Evolutionary conservation across 192 early-diverging fungal genomes (phyloP).

Genomic region (Piromyces sp.): DNA sequence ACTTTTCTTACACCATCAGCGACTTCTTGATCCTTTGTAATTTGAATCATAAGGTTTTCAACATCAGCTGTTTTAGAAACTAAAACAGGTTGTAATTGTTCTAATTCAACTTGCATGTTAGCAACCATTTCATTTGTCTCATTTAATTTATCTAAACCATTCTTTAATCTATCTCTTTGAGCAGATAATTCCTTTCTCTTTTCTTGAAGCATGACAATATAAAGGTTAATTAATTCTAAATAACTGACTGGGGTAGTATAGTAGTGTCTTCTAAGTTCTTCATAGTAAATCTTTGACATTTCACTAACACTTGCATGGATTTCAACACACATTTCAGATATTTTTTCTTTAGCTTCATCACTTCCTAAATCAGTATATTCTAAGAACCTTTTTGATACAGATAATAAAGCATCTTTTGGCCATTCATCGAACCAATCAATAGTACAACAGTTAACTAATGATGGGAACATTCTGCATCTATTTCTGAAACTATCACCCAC

Average conservation of each 20-base stretch:
- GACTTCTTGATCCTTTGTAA: conserved; percentile 41
- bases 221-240: conserved; percentile 38
- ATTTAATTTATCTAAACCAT: conserved; percentile 30
- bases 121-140: conserved; percentile 42
- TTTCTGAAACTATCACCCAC: conserved; percentile 38
- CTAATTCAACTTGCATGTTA: conserved; percentile 38
- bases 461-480: conserved; percentile 40
- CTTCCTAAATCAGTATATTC: conserved; percentile 40
- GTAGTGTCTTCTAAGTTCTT: conserved; percentile 26
- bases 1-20: conserved; percentile 41
- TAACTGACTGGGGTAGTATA: conserved; percentile 44
- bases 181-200: conserved; percentile 33
- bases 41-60: conserved; percentile 38
- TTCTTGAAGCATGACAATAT: conserved; percentile 36
- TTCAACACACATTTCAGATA: conserved; percentile 36
- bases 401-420: conserved; percentile 34
- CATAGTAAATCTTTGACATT: conserved; percentile 24
- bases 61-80: conserved; percentile 28
- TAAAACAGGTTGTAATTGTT: conserved; percentile 30
- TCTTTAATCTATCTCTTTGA: conserved; percentile 22
- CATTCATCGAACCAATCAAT: conserved; percentile 50
- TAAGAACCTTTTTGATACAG: conserved; percentile 31
- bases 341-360: conserved; percentile 34
- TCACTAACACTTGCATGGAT: conserved; percentile 34
- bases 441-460: conserved; percentile 39